These are phyloP conservation scores for Debaryomyces robertsiae DNA, from an alignment of 1,139 yeast species.

Conservation along the genomic window DNA sequence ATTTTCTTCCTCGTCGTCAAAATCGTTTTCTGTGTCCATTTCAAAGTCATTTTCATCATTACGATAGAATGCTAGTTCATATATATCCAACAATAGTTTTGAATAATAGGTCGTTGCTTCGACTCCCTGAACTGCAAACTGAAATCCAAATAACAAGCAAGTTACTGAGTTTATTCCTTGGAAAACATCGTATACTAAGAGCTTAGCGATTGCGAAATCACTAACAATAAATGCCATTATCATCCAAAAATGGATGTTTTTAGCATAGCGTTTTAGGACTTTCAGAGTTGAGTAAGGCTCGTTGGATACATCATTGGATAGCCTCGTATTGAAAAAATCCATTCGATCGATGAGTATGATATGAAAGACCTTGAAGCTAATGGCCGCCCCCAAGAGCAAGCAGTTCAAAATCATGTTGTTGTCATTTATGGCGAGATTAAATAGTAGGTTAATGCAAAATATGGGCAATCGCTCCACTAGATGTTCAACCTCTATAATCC, in stretches of 20 bases:
- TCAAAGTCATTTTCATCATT: conserved; percentile 13
- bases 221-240: conserved; percentile 44
- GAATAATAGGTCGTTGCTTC: conserved; percentile 52
- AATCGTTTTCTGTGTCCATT: conserved; percentile 14
- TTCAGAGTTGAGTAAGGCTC: conserved; percentile 33
- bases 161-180: conserved; percentile 53
- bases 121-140: conserved; percentile 66
- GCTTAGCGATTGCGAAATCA: conserved; percentile 56
- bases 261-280: conserved; percentile 25
- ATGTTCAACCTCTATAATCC: conserved; percentile 78
- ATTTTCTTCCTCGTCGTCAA: conserved; percentile 48
- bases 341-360: conserved; percentile 69
- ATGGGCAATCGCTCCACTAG: conserved; percentile 70
- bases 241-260: conserved; percentile 29
- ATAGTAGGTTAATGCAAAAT: conserved; percentile 55
- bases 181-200: conserved; percentile 62
- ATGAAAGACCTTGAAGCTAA: conserved; percentile 70
- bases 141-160: conserved; percentile 70
- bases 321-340: conserved; percentile 50
- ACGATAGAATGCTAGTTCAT: conserved; percentile 51
- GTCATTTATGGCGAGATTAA: conserved; percentile 65
- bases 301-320: conserved; percentile 31
- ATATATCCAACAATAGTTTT: conserved; percentile 55
- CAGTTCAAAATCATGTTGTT: conserved; percentile 53
- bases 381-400: conserved; percentile 44